phyloP scores from a whole-genome alignment of 768 basidiomycete genomes.

The Tylopilus felleus region DNA sequence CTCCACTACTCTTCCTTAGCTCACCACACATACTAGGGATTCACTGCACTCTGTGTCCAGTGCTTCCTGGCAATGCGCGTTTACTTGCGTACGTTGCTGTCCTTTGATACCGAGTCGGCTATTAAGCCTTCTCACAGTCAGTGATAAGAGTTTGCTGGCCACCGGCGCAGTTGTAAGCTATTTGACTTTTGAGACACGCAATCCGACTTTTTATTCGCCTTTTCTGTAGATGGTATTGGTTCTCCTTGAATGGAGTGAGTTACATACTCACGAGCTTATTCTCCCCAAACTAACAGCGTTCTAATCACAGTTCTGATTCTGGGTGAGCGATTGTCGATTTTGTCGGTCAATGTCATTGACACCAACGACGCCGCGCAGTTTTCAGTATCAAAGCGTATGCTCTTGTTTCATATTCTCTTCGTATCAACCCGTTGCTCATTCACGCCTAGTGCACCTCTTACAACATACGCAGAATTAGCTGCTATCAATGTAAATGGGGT shows the following conservation, averaged over 20 bases:
- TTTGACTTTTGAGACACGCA: background rate
- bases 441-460: constrained; percentile 34
- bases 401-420: background rate
- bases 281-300: constrained; percentile 4
- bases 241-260: constrained; percentile 38
- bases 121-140: no score
- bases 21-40: no score
- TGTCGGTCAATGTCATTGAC: background rate
- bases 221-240: constrained; percentile 26
- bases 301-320: constrained; percentile 26
- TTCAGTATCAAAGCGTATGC: constrained; percentile 8
- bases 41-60: no score
- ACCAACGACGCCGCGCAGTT: background rate
- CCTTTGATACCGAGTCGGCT: no score
- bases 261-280: background rate
- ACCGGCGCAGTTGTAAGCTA: constrained; percentile 30
- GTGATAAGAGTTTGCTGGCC: no score
- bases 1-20: no score
- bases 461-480: background rate
- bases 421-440: constrained; percentile 2
- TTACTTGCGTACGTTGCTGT: no score
- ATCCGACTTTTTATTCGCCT: background rate
- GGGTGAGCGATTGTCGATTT: no score
- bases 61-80: no score
- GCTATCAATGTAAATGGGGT: background rate